phyloP scores from a whole-genome alignment of 176 grass and related monocot species.

The Oryza glumipatula region DNA sequence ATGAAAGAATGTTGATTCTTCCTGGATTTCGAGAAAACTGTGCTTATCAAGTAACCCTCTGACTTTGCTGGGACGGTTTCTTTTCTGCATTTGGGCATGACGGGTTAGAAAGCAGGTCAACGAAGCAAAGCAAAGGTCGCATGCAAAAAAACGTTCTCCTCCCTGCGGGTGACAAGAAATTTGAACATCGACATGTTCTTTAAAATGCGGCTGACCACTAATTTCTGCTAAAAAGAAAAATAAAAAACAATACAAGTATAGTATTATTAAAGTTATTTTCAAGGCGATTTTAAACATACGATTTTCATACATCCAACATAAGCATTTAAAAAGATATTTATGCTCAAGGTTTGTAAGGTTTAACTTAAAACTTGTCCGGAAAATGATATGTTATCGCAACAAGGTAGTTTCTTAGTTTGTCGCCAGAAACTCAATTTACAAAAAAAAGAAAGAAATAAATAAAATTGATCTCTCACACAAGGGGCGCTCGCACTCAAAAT shows the following conservation, averaged over 20 bases:
- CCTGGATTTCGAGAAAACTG: not conserved
- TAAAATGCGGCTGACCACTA: not conserved
- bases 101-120: constrained; percentile 29
- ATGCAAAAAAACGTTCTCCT: not conserved
- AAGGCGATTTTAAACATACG: too few relatives aligned
- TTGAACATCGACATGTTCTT: not conserved
- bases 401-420: too few relatives aligned
- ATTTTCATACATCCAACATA: too few relatives aligned
- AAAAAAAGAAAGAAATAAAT: too few relatives aligned
- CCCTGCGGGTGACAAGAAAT: not conserved
- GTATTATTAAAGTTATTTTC: too few relatives aligned
- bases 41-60: not conserved
- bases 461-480: too few relatives aligned
- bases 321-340: too few relatives aligned
- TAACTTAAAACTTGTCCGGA: too few relatives aligned
- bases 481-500: not conserved
- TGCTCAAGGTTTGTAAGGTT: too few relatives aligned
- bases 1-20: not conserved
- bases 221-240: not conserved
- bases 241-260: not conserved
- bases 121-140: constrained; percentile 29
- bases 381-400: too few relatives aligned
- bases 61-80: constrained; percentile 32
- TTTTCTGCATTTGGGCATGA: constrained; percentile 25
- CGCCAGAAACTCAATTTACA: too few relatives aligned